Evolutionary conservation across 1,284 basidiomycete genomes (phyloP), one percentile per base, ranked within the genome.

Genomic region (Pholiota adiposa): DNA sequence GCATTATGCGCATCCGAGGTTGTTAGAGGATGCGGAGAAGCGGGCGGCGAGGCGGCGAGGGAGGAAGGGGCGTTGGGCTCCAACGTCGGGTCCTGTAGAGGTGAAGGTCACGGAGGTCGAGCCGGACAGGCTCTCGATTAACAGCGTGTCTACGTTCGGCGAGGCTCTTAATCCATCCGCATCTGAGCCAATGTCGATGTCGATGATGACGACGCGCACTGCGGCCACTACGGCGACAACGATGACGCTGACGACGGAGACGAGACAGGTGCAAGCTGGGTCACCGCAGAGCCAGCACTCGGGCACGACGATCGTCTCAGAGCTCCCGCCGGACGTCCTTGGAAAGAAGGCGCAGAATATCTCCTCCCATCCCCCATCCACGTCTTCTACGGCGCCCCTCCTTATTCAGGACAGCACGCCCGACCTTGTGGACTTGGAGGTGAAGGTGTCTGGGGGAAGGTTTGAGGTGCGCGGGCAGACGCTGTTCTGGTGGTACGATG

Each of bases 401-500:
- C 54, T 67, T 18, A 60, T 67, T n/a, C 23, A 25, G n/a, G 59
- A 58, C 43, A 27, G 34, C 23, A 55, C 49, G 18, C 53, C 59
- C 5, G 51, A 59, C 25, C 56, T 63, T 9, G 38, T 64, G 8
- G 78, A 79, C 62, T 59, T 82, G 16, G 75, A 79, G 16, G 77
- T 83, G 6, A 72, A 64, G n/a, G 84, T 89, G 1, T 90, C 90
- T 2, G 80, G 79, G 1, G 96, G 96, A 1, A 71, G 79, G 38
- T 93, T 85, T 79, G 80, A 81, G 61, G 77, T 93, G 7, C 78
- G 85, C 7, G 93, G 92, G 1, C 88, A 90, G 76, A 83, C 77
- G 36, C 72, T 98, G 55, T 81, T 81, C 65, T 98, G 96, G 96
- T 95, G 87, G 83, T 96, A 97, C 72, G 81, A 83, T 31, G 80